phyloP scores from a whole-genome alignment of 2,329 filamentous ascomycete genomes.

The Leptographium wingfieldii region DNA sequence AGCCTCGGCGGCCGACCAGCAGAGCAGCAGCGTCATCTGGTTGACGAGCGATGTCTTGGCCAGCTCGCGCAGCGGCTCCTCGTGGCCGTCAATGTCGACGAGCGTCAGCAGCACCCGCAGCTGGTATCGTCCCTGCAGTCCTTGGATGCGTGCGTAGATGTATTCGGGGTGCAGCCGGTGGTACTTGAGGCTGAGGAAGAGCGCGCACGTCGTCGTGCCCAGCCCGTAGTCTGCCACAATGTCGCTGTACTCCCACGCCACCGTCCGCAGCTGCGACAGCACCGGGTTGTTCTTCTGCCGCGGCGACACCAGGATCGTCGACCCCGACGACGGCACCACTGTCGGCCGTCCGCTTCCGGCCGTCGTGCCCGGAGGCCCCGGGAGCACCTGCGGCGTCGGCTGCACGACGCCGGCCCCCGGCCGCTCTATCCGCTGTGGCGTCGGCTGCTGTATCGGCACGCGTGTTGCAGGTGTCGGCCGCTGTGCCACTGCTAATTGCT shows the following conservation, averaged over 20 bases:
- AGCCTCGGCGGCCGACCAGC: constrained; percentile 89
- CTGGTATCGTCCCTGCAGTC: constrained; percentile 72
- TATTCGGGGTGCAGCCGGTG: constrained; percentile 96
- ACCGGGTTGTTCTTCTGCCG: constrained; percentile 94
- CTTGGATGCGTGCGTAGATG: constrained; percentile 84
- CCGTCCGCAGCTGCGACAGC: constrained; percentile 64
- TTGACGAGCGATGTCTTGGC: constrained; percentile 89
- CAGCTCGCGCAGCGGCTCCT: constrained; percentile 77
- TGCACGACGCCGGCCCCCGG: constrained; percentile 47
- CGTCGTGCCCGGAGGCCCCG: constrained; percentile 25
- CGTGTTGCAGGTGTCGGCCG: constrained; percentile 30
- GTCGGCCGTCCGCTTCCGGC: not conserved
- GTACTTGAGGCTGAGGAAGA: constrained; percentile 90
- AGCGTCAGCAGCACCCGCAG: constrained; percentile 78
- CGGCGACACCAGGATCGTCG: constrained; percentile 77
- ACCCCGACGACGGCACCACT: constrained; percentile 39
- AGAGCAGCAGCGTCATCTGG: constrained; percentile 81
- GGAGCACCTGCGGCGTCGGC: constrained; percentile 76
- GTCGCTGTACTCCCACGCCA: constrained; percentile 94
- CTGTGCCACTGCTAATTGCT: constrained; percentile 10
- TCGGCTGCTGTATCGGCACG: constrained; percentile 29
- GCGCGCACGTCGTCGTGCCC: constrained; percentile 73
- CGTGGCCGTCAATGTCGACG: constrained; percentile 92
- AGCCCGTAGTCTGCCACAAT: constrained; percentile 92
- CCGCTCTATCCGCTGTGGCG: constrained; percentile 42